Evolutionary conservation across 2,329 filamentous ascomycete genomes (phyloP), one percentile per base, ranked within the genome.

Genomic region (Colletotrichum nymphaeae): DNA sequence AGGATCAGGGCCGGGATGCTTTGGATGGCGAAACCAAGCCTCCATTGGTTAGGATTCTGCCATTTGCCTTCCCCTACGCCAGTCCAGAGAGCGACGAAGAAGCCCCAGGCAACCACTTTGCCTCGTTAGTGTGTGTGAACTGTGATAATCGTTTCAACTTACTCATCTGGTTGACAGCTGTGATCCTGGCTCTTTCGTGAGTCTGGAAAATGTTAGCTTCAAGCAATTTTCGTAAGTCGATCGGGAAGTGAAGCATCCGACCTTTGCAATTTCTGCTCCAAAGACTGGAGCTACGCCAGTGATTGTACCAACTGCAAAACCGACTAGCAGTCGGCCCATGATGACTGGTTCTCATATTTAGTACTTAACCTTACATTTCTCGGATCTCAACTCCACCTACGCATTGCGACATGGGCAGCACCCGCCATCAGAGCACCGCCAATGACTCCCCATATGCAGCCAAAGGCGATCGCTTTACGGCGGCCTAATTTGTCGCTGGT

Each of bases 101-200:
- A 84, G 0, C 82, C 83, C 83, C 83, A 84, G 0, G 83, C 81
- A 8, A 83, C 82, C 83, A 84, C 82, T 83, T 28, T 3, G 11
- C 30, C 30, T 32, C 30, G 30, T 32, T 32, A 32, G 30, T 32
- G 30, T 32, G 30, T 8, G 30, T 32, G 9, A 32, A 32, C 30
- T 32, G 30, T 32, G 30, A 32, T 4, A 32, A 9, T 32, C 8
- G 30, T 32, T 32, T 2, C 6, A 1, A 73, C 81, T 70, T 72
- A 83, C 82, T 84, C 83, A 84, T 84, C 37, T 84, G 83, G 63
- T 83, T 84, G 1, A 83, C 79, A 0, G 83, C 83, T 0, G 82
- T 84, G n/a, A 84, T 80, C 46, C 77, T 83, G 6, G 82, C 83
- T 28, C 83, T 79, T 60, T 84, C 83, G 1, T 81, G 75, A 0